phyloP scores from a whole-genome alignment of 805 yeast species.

The Brettanomyces bruxellensis region DNA sequence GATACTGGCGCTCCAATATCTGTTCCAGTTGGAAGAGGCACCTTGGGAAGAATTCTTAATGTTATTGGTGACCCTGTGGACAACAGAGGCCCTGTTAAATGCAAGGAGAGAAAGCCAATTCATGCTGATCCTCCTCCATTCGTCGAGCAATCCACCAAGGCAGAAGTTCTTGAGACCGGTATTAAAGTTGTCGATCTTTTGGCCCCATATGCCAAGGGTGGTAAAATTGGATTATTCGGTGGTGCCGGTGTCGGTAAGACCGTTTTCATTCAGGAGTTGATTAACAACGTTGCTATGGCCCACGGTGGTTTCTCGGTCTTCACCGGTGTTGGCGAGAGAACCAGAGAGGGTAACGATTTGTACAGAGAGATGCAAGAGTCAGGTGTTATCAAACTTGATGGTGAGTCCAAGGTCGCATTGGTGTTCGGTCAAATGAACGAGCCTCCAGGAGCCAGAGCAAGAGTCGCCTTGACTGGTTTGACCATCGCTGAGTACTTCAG shows the following conservation, averaged over 20 bases:
- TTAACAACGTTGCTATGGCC: constrained; percentile 99
- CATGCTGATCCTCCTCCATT: constrained; percentile 97
- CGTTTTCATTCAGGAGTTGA: constrained; percentile 98
- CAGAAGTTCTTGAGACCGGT: constrained; percentile 99
- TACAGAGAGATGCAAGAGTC: constrained; percentile 99
- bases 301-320: constrained; percentile 99
- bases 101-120: constrained; percentile 91
- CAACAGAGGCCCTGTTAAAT: constrained; percentile 97
- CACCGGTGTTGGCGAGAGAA: constrained; percentile 99
- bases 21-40: constrained; percentile 98
- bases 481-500: constrained; percentile 99
- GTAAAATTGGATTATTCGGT: constrained; percentile 99
- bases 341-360: constrained; percentile 99
- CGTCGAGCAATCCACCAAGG: constrained; percentile 94
- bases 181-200: constrained; percentile 98
- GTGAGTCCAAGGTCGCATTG: constrained; percentile 98
- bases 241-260: constrained; percentile 99
- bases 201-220: constrained; percentile 99
- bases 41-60: constrained; percentile 97
- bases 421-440: constrained; percentile 99
- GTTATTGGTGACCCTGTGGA: constrained; percentile 99
- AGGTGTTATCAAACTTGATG: constrained; percentile 99
- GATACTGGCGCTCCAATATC: constrained; percentile 99
- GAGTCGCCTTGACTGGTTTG: constrained; percentile 98
- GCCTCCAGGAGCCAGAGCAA: constrained; percentile 99